Conservation (phyloP, 805 yeast species). For the Lachancea thermotolerans region DNA sequence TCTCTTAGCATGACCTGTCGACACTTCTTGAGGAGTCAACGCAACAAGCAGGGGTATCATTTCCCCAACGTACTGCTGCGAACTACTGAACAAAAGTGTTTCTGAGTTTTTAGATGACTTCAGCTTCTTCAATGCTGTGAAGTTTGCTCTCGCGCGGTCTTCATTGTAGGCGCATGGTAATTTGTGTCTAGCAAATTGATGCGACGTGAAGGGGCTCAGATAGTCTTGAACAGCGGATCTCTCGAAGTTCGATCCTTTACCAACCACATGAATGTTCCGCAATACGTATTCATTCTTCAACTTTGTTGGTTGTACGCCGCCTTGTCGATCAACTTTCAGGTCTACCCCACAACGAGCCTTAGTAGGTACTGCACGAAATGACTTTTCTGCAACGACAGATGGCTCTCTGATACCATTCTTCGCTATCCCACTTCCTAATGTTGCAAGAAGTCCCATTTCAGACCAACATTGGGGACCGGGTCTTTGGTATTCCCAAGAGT, state of each 20-base stretch:
- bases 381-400: neutral
- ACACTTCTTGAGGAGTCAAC: conserved; percentile 18
- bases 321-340: too few species aligned
- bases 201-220: conserved; percentile 24
- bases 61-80: conserved; percentile 16
- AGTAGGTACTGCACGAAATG: neutral
- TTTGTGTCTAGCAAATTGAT: conserved; percentile 23
- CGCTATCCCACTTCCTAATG: neutral
- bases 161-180: conserved; percentile 18
- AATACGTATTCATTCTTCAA: conserved; percentile 3
- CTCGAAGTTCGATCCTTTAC: conserved; percentile 29
- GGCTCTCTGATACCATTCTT: conserved; percentile 13
- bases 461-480: neutral
- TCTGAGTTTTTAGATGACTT: conserved; percentile 8
- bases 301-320: neutral
- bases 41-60: conserved; percentile 21
- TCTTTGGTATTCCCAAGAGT: neutral
- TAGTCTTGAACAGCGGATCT: conserved; percentile 24
- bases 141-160: conserved; percentile 11
- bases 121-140: conserved; percentile 7
- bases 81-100: conserved; percentile 10
- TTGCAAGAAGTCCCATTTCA: conserved; percentile 1
- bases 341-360: too few species aligned
- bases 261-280: conserved; percentile 18
- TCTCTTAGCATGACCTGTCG: conserved; percentile 13